These are phyloP conservation scores for Saturnispora besseyi DNA, from an alignment of 805 yeast species.

Conservation along the genomic window DNA sequence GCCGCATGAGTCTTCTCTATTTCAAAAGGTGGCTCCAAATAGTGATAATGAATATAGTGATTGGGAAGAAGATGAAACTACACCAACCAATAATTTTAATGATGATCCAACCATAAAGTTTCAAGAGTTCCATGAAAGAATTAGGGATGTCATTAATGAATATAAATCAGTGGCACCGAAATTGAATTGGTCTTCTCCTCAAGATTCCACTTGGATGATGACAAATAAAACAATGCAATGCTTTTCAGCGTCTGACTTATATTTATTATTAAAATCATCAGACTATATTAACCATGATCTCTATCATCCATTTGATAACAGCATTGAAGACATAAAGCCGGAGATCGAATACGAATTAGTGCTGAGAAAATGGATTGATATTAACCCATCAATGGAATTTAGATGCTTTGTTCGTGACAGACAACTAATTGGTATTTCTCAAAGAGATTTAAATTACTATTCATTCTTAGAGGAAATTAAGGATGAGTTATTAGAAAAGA, in stretches of 20 bases:
- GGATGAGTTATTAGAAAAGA: slow-evolving; percentile 37
- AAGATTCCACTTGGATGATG: slow-evolving; percentile 88
- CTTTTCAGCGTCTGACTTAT: slow-evolving; percentile 61
- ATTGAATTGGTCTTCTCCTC: slow-evolving; percentile 95
- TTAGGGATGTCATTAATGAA: slow-evolving; percentile 37
- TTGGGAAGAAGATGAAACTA: slow-evolving; percentile 47
- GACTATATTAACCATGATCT: slow-evolving; percentile 84
- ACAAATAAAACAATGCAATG: slow-evolving; percentile 72
- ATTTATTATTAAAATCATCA: slow-evolving; percentile 74
- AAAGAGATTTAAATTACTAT: slow-evolving; percentile 80
- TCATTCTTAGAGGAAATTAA: slow-evolving; percentile 50
- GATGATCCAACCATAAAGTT: slow-evolving; percentile 43
- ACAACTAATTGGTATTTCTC: slow-evolving; percentile 63
- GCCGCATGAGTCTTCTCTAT: slow-evolving; percentile 24
- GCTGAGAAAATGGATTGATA: slow-evolving; percentile 69
- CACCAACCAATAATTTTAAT: slow-evolving; percentile 12
- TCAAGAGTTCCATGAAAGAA: slow-evolving; percentile 46
- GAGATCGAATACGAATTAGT: slow-evolving; percentile 46
- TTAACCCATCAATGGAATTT: slow-evolving; percentile 89
- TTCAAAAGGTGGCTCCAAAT: slow-evolving; percentile 27
- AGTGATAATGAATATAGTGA: slow-evolving; percentile 67
- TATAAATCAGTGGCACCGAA: slow-evolving; percentile 73
- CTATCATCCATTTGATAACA: slow-evolving; percentile 51
- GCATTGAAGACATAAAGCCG: slow-evolving; percentile 26
- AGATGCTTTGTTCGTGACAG: slow-evolving; percentile 69